Base-by-base conservation (phyloP, 805 yeast genomes). In the Cyberlindnera mycetangii region DNA sequence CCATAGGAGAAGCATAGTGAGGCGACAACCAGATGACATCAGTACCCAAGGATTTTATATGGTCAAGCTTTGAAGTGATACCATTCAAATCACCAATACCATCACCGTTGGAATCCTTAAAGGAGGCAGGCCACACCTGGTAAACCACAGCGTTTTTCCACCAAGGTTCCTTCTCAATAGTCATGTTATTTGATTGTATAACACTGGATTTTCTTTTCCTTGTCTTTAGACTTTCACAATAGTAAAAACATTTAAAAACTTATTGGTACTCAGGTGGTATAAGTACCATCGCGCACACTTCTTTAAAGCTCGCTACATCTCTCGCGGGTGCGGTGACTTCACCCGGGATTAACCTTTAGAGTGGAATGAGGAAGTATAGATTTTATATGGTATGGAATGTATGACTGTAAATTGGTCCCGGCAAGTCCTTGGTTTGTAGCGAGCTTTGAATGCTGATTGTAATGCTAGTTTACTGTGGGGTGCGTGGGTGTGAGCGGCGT, bases 91-190 rank as follows among this genome's bases (percentile, higher is more conserved):
- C 83, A 24, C 84, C 83, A 43, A 75, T 58, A 31, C 84, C 84
- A 58, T 78, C 83, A 28, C 74, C 75, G 53, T 78, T 75, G 33
- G 79, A 70, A 61, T 78, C 84, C 53, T 76, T 75, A 65, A 69
- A 78, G 22, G 79, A 73, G 22, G 83, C 81, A 10, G 83, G 83
- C 72, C 79, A 78, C 50, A 78, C 72, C 59, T 78, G 84, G 60
- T 78, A 78, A n/a, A 78, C 69, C 15, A 72, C 60, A 37, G 78
- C 75, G 55, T 76, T 76, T 61, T 77, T 76, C 83, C 83, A 78
- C 83, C 81, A 57, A 36, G 49, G 60, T n/a, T 38, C 41, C 12
- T 38, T 12, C 14, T 14, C 28, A 34, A 34, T 22, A 9, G 37
- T 34, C 37, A 34, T 34, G 5, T 19, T 17, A 32, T 7, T 32